Percentiles rank a stretch among this genome's conserved stretches.
These are phyloP conservation scores for Petunia hybrid DNA, from an alignment of 305 asterid species.

Conservation along the genomic window DNA sequence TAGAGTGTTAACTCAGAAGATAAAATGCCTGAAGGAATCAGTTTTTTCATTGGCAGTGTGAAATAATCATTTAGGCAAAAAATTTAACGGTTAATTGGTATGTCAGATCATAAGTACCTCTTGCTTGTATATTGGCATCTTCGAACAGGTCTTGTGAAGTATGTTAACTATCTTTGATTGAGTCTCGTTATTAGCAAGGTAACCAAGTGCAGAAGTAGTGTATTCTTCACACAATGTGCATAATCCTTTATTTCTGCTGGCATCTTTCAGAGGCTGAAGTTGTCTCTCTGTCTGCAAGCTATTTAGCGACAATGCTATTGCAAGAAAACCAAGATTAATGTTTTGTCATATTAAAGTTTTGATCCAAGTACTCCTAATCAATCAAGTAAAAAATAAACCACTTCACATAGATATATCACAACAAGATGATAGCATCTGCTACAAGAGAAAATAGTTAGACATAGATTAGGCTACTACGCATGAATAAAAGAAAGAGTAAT, in stretches of 20 bases:
- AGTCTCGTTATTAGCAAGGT: constrained; percentile 72
- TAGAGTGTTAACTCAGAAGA: not conserved
- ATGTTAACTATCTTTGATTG: constrained; percentile 60
- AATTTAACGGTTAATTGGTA: constrained; percentile 30
- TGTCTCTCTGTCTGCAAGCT: constrained; percentile 44
- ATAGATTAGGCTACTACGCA: not conserved
- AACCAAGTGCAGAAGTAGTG: constrained; percentile 67
- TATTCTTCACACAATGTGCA: constrained; percentile 77
- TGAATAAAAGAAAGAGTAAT: constrained; percentile 25
- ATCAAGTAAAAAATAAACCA: constrained; percentile 14
- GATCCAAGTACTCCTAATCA: constrained; percentile 3
- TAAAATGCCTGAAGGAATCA: not conserved
- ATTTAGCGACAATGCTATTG: constrained; percentile 53
- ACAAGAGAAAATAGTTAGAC: not conserved
- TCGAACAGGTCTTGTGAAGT: constrained; percentile 83
- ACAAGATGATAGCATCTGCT: constrained; percentile 19
- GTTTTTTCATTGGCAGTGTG: not conserved
- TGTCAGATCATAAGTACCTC: constrained; percentile 54
- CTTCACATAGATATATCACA: not conserved
- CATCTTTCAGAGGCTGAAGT: constrained; percentile 47
- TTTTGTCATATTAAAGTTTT: constrained; percentile 18
- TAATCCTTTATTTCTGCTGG: constrained; percentile 50
- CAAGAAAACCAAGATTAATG: constrained; percentile 38
- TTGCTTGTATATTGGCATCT: constrained; percentile 64
- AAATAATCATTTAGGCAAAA: constrained; percentile 9